phyloP scores from a whole-genome alignment of 176 grass and related monocot species.

The Aegilops tauschii region DNA sequence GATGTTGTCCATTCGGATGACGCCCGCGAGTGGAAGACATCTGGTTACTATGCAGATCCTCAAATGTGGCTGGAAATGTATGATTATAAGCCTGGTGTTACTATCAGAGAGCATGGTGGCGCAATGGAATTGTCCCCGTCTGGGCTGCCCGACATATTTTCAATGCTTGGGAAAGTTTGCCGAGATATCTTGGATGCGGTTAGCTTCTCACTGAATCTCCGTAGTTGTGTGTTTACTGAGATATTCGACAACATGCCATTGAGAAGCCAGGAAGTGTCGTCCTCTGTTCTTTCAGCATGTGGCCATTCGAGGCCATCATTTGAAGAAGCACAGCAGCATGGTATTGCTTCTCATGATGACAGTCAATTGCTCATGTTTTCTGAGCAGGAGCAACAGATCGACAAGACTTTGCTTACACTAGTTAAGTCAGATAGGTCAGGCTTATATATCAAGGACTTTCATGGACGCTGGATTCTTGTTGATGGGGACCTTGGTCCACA shows the following conservation, averaged over 20 bases:
- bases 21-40: constrained; percentile 68
- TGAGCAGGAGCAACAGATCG: constrained; percentile 63
- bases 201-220: constrained; percentile 67
- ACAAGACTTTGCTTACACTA: constrained; percentile 81
- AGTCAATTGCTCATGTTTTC: constrained; percentile 51
- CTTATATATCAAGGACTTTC: constrained; percentile 76
- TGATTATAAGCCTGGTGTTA: constrained; percentile 76
- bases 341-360: constrained; percentile 42
- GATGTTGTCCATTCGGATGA: constrained; percentile 41
- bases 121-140: constrained; percentile 52
- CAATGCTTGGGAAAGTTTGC: constrained; percentile 66
- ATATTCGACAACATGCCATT: constrained; percentile 82
- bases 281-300: constrained; percentile 84
- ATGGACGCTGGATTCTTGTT: constrained; percentile 71
- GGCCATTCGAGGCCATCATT: constrained; percentile 78
- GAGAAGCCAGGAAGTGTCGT: constrained; percentile 74
- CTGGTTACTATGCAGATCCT: constrained; percentile 72
- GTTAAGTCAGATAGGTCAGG: constrained; percentile 73
- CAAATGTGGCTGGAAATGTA: constrained; percentile 77
- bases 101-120: constrained; percentile 33
- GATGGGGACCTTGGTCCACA: constrained; percentile 69
- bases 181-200: constrained; percentile 70
- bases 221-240: constrained; percentile 60
- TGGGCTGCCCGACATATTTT: constrained; percentile 75
- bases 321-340: constrained; percentile 45